Conservation (phyloP, 305 asterid genomes). For the Fraxinus platypoda region DNA sequence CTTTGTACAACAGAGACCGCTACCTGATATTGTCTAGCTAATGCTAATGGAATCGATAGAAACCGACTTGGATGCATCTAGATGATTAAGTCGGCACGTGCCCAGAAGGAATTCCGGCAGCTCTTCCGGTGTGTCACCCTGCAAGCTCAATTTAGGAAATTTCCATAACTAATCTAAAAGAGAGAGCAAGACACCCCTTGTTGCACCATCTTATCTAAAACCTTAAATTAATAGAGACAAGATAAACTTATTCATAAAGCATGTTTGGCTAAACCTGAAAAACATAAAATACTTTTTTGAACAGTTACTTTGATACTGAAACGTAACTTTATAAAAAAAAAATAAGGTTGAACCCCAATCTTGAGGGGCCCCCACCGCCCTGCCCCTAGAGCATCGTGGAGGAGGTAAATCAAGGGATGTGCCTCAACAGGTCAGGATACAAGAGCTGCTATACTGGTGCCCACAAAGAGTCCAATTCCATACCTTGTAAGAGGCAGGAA, state of each 20-base stretch:
- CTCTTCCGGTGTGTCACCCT: conserved; percentile 43
- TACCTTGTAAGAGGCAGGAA: too few relatives aligned
- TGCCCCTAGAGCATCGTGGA: too few relatives aligned
- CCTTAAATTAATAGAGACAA: not conserved
- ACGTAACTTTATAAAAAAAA: not conserved
- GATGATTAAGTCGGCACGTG: conserved; percentile 42
- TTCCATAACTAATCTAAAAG: not conserved
- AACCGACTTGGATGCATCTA: conserved; percentile 39
- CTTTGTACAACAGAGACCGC: not conserved
- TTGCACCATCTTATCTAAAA: not conserved
- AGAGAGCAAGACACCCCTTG: not conserved
- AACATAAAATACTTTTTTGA: not conserved
- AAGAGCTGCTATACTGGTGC: too few relatives aligned
- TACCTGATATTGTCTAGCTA: not conserved
- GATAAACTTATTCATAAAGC: not conserved
- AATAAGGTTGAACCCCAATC: too few relatives aligned
- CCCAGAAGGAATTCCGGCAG: conserved; percentile 48
- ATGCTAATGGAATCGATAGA: conserved; percentile 23
- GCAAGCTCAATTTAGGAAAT: not conserved
- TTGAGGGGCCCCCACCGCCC: too few relatives aligned
- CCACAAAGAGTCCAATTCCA: too few relatives aligned
- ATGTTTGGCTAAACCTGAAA: not conserved
- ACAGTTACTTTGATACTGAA: not conserved
- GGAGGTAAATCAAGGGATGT: too few relatives aligned
- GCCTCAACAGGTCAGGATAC: too few relatives aligned